Evolutionary conservation across 2,329 filamentous ascomycete genomes (phyloP), one percentile per base, ranked within the genome.

Genomic region (Pseudohalonectria lignicola): DNA sequence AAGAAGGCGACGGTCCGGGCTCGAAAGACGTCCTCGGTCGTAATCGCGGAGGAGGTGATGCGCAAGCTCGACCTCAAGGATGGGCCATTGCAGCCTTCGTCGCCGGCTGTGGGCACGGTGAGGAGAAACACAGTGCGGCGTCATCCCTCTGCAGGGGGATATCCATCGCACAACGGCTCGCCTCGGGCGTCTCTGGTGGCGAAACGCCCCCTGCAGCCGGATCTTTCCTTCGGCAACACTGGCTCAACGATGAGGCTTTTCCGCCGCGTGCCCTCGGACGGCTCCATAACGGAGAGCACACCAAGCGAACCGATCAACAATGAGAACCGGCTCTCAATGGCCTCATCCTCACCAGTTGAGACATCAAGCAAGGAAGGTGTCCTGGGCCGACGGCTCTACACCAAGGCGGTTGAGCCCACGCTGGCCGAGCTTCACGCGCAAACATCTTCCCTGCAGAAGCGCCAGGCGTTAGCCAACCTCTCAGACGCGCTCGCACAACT

Each of bases 231-330:
- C 60, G 92, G 90, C 37, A 96, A 96, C 58, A 83, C 81, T 7
- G 86, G 85, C 2, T 95, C 90, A 1, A 94, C 88, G 13, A 86
- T 94, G 47, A 81, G 88, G 39, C 80, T 94, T 37, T 96, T 95
- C 66, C 84, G 86, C 45, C 78, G 90, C 18, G 86, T 94, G 1
- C 71, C 73, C 1, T 92, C 88, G 0, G 83, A 86, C 49, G 67
- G 69, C 48, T 76, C 67, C 17, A 64, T 59, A 5, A 60, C 62
- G 2, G 60, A 62, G 5, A 61, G 64, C 21, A 41, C 59, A 2
- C 55, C 53, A 20, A 13, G 28, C 6, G 37, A 28, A 8, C 49
- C 55, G 11, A 52, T 66, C 37, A 62, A 61, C 42, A 71, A 82
- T 47, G 82, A 87, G 55, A 86, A 86, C 50, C 63, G 69, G 20